A percentile compares a stretch with the other conserved stretches of the same genome.
Conservation (phyloP, 768 basidiomycete genomes). For the Candolleomyces aberdarensis region DNA sequence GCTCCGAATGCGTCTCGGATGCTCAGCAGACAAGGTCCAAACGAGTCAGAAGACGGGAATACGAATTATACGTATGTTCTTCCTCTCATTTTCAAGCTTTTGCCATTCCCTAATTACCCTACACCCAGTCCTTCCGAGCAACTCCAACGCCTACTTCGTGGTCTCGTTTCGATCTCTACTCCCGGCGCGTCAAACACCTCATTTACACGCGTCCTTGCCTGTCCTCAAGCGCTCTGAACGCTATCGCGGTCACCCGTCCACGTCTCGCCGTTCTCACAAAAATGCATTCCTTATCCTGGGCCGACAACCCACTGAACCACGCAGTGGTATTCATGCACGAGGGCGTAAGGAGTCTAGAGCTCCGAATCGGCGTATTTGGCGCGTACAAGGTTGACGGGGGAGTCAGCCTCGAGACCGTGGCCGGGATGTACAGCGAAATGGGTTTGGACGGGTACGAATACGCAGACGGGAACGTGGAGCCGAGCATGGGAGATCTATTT, state of each 20-base stretch:
- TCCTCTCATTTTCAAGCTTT: too few species aligned
- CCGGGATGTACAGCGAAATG: background rate
- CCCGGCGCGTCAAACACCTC: slow-evolving; percentile 19
- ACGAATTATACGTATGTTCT: background rate
- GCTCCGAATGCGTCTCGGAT: background rate
- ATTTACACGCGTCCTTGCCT: slow-evolving; percentile 13
- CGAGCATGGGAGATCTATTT: background rate
- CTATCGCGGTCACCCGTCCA: slow-evolving; percentile 9
- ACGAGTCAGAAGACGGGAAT: background rate
- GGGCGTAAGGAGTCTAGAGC: slow-evolving; percentile 7
- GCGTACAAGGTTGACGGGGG: background rate
- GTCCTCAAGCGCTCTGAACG: background rate
- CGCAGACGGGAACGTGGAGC: background rate
- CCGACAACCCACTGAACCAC: slow-evolving; percentile 3
- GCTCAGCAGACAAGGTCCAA: background rate
- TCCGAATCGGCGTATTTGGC: slow-evolving; percentile 4
- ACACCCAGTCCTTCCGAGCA: slow-evolving; percentile 13
- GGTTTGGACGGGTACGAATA: background rate
- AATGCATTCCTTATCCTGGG: slow-evolving; percentile 10
- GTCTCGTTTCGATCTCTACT: slow-evolving; percentile 18
- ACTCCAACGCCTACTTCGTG: slow-evolving; percentile 13
- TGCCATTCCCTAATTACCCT: background rate
- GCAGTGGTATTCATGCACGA: slow-evolving; percentile 13
- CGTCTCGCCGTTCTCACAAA: slow-evolving; percentile 7
- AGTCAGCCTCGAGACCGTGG: background rate